These are phyloP conservation scores for Xylariaceae sp. DNA, from an alignment of 2,329 filamentous ascomycete genomes.

Conservation along the genomic window DNA sequence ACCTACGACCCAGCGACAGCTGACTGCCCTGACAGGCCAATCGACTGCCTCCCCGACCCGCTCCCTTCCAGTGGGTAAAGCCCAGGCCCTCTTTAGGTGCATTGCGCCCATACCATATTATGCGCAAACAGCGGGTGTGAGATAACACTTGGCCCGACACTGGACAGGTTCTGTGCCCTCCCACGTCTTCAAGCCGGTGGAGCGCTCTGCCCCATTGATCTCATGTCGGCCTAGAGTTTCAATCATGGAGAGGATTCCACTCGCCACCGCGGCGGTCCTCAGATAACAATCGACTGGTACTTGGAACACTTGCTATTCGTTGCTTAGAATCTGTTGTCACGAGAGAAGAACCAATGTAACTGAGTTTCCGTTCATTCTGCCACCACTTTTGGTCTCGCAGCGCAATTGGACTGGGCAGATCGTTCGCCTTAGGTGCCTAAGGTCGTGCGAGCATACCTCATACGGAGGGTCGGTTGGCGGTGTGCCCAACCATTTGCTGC, in stretches of 20 bases:
- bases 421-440: too few relatives aligned
- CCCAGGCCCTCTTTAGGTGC: neutral
- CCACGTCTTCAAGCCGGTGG: neutral
- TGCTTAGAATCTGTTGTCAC: too few relatives aligned
- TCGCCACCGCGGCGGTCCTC: too few relatives aligned
- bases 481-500: slow-evolving; percentile 15
- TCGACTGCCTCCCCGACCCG: neutral
- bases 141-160: neutral
- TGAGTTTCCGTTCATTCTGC: too few relatives aligned
- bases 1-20: neutral
- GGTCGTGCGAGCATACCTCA: slow-evolving; percentile 1
- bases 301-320: too few relatives aligned
- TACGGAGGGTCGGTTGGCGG: too few relatives aligned
- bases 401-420: neutral
- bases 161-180: neutral
- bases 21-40: neutral
- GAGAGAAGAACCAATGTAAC: too few relatives aligned
- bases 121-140: slow-evolving; percentile 1
- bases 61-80: neutral
- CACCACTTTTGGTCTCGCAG: neutral
- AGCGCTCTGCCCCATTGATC: too few relatives aligned
- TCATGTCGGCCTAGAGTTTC: too few relatives aligned
- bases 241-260: too few relatives aligned
- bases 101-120: too few relatives aligned
- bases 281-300: too few relatives aligned